Base-by-base conservation (phyloP, 331 rosid genomes). In the Arachis monticola region DNA sequence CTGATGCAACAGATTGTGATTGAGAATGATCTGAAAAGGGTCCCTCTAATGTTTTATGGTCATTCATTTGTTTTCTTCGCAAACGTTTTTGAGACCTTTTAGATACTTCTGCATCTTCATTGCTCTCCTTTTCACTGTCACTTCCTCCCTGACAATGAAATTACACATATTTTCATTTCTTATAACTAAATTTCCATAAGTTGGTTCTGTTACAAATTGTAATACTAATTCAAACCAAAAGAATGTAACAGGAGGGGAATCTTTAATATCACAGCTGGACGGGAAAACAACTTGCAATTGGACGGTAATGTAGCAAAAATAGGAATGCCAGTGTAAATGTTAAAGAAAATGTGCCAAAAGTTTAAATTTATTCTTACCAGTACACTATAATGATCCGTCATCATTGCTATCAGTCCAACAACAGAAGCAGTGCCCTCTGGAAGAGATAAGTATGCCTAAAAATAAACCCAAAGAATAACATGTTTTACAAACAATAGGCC, bases 361-460 rank as follows among this genome's bases (percentile, higher is more conserved):
- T 50, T 73, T 38, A 50, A 47, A 64, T 77, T 59, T 79, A 72
- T 76, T 72, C 93, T 87, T 81, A 94, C 97, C 96, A 92, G 81
- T 63, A 90, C 80, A 81, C 83, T 79, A 76, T 95, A 95, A 79
- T 95, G 96, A 77, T 95, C 97, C 40, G 88, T 86, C 97, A 95
- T 92, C 99, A 95, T 92, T 45, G 97, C 99, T 80, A 81, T 87
- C 53, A 95, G 85, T 67, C 99, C 99, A 86, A 87, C 87, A 64
- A 92, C 97, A 67, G 99, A 95, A 72, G 99, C 97, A 79, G 95
- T 87, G 68, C 99, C 99, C 82, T 95, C 99, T 30, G 99, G 97
- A 85, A 95, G 97, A 78, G 99, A 95, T 76, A 95, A 86, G 81
- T 95, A 95, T 67, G 96, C 97, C 99, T 95, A 91, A 73, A 87